phyloP scores from a whole-genome alignment of 352 stramenopile genomes.

The Phytophthora tubulina region DNA sequence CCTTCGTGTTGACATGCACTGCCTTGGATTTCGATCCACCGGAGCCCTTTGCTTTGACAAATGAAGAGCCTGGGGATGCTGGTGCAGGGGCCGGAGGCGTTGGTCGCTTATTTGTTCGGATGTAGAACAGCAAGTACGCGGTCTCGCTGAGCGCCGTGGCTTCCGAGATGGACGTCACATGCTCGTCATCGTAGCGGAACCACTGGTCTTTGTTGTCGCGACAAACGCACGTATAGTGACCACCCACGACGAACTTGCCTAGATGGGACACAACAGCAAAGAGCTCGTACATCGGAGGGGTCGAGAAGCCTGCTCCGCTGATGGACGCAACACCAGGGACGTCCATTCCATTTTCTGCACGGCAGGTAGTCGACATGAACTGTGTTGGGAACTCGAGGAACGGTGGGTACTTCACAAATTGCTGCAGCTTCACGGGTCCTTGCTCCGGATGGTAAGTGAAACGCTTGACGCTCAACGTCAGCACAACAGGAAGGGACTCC shows the following conservation, averaged over 20 bases:
- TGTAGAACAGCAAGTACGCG: conserved; percentile 86
- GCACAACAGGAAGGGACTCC: conserved; percentile 78
- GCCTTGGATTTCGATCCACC: conserved; percentile 27
- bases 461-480: conserved; percentile 87
- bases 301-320: conserved; percentile 45
- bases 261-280: conserved; percentile 88
- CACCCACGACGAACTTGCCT: conserved; percentile 81
- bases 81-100: conserved; percentile 16
- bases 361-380: conserved; percentile 72
- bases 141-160: conserved; percentile 74
- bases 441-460: conserved; percentile 88
- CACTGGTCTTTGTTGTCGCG: conserved; percentile 91
- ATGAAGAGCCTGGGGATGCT: conserved; percentile 26
- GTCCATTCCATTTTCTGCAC: conserved; percentile 58
- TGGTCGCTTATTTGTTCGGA: conserved; percentile 63
- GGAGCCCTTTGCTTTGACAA: conserved; percentile 34
- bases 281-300: conserved; percentile 76
- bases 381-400: conserved; percentile 78
- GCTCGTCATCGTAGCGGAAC: conserved; percentile 87
- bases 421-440: conserved; percentile 82
- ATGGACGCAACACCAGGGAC: conserved; percentile 13
- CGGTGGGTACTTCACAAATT: conserved; percentile 85
- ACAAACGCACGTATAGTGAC: conserved; percentile 87
- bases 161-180: conserved; percentile 81
- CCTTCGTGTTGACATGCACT: conserved; percentile 33